These are phyloP conservation scores for Staphylotrichum longicolle DNA, from an alignment of 495 filamentous ascomycete genomes.

Conservation along the genomic window DNA sequence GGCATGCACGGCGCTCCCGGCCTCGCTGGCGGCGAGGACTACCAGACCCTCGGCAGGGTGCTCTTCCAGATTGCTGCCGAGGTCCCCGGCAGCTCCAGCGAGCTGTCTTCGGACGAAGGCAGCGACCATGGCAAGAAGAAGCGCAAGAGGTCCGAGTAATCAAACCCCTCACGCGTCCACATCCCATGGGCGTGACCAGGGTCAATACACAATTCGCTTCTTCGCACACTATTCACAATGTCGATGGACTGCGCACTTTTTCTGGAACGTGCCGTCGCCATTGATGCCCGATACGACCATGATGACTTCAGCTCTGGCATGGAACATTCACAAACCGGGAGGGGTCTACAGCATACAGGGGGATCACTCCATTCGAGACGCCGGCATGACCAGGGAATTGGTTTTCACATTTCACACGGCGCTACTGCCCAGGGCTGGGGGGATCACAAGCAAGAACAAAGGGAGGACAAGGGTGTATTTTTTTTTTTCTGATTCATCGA, in stretches of 20 bases:
- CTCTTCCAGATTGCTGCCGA: conserved; percentile 75
- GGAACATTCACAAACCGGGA: conserved; percentile 9
- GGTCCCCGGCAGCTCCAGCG: conserved; percentile 58
- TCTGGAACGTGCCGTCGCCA: conserved; percentile 37
- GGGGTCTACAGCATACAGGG: conserved; percentile 7
- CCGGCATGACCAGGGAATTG: conserved; percentile 15
- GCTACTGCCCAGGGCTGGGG: conserved; percentile 5
- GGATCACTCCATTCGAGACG: conserved; percentile 18
- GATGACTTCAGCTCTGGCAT: conserved; percentile 29
- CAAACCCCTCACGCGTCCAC: not conserved
- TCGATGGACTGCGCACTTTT: conserved; percentile 29
- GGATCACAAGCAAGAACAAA: not conserved
- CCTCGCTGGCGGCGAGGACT: conserved; percentile 57
- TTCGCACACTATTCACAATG: conserved; percentile 41
- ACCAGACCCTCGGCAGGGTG: conserved; percentile 60
- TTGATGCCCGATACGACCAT: conserved; percentile 41
- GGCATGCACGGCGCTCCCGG: conserved; percentile 25
- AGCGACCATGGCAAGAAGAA: conserved; percentile 62
- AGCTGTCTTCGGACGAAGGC: conserved; percentile 53
- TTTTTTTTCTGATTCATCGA: conserved; percentile 35
- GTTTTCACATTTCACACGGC: conserved; percentile 6
- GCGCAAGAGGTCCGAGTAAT: conserved; percentile 65
- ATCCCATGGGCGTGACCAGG: not conserved
- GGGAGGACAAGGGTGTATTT: conserved; percentile 23
- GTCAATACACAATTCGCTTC: conserved; percentile 30